Base-by-base conservation (phyloP, 345 rosid species). In the Pugionium dolabratum region DNA sequence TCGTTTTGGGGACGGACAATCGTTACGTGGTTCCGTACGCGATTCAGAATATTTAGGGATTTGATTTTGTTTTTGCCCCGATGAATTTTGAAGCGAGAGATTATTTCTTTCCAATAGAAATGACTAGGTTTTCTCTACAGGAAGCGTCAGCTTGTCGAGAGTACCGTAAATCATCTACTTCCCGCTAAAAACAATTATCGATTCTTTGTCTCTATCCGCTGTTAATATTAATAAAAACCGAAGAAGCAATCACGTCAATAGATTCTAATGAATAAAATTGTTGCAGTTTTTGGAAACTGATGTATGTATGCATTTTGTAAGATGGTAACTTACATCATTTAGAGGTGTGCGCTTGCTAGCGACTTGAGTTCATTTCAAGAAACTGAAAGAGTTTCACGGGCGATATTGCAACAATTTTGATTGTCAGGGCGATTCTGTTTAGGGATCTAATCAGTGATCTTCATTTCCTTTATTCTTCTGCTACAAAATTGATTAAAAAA, bases 141-240 rank as follows among this genome's bases (percentile, higher is more conserved):
- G 36, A 44, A 42, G 53, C 43, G 6, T 66, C 10, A 29, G 18
- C 18, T 18, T 18, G 18, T 18, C 18, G 18, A 18, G 18, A 18
- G 18, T 18, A 18, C 18, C 18, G 18, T 18, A 18, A 18, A 18
- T 18, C 18, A 18, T 18, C 18, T 52, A 42, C 31, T 51, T 64
- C 11, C n/a, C 39, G 5, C 6, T 18, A 18, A 6, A 34, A 42
- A 39, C 50, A 39, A 4, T 58, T 33, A n/a, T 37, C 7, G 31
- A 50, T 69, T 68, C 10, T 7, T 69, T 69, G 66, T 59, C 41
- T 50, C 44, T 42, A 42, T 59, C 50, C 27, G 44, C 51, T 4
- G 6, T 49, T 32, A 0, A 11, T 30, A 28, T 30, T 18, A 59
- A 46, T 35, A 11, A 37, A 54, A 58, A 32, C 42, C 34, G 18